phyloP scores from a whole-genome alignment of 495 filamentous ascomycete species.

The Tuber aestivum region DNA sequence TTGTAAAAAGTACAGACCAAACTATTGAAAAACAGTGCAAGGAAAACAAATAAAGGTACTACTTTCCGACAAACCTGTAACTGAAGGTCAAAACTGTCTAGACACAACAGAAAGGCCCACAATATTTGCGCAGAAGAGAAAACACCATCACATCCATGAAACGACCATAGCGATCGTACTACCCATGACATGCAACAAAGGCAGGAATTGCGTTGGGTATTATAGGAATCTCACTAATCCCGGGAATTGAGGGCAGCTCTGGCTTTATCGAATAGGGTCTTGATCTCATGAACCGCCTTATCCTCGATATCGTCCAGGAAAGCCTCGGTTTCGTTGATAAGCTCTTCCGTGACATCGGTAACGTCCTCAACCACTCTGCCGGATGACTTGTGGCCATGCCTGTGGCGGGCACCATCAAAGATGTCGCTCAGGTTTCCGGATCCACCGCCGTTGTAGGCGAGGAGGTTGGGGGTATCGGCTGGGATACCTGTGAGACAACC shows the following conservation, averaged over 20 bases:
- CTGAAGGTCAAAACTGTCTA: conserved; percentile 3
- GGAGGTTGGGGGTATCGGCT: conserved; percentile 72
- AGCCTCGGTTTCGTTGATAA: conserved; percentile 60
- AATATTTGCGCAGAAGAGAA: conserved; percentile 10
- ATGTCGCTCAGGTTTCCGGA: conserved; percentile 84
- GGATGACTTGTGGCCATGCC: conserved; percentile 36
- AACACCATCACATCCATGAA: conserved; percentile 16
- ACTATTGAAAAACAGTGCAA: conserved; percentile 23
- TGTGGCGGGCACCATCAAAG: conserved; percentile 61
- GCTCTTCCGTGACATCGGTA: conserved; percentile 52
- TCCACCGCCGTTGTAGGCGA: conserved; percentile 99
- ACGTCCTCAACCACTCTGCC: conserved; percentile 53
- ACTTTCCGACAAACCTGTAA: conserved; percentile 15
- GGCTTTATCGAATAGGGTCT: conserved; percentile 37
- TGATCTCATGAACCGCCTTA: conserved; percentile 43
- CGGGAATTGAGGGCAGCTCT: conserved; percentile 34
- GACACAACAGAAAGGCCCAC: neutral
- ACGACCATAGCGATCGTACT: conserved; percentile 6
- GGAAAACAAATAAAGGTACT: conserved; percentile 27
- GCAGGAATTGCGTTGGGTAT: conserved; percentile 21
- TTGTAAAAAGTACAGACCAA: conserved; percentile 37
- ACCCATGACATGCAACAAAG: conserved; percentile 12
- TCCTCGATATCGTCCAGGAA: conserved; percentile 60
- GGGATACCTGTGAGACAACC: conserved; percentile 80
- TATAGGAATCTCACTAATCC: conserved; percentile 13